Conservation (phyloP, 140 eudicot species). For the Erigeron philadelphicus region DNA sequence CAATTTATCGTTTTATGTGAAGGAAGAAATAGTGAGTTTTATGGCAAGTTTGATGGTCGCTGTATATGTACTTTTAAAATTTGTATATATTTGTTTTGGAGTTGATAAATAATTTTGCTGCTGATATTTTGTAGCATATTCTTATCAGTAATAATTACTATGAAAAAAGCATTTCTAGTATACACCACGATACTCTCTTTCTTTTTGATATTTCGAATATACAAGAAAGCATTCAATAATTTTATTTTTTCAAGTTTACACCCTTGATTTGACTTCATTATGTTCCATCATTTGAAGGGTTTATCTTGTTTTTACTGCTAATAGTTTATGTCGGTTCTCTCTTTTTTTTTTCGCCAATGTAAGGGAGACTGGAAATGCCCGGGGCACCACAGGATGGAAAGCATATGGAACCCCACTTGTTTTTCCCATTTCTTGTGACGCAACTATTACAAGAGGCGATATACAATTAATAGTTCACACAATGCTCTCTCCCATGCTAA, state of each 20-base stretch:
- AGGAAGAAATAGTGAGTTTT: conserved; percentile 7
- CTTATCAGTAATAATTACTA: background rate
- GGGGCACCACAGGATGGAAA: conserved; percentile 72
- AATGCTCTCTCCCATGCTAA: conserved; percentile 72
- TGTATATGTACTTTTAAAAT: background rate
- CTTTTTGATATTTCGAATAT: background rate
- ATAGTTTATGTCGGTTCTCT: conserved; percentile 1
- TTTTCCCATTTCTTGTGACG: conserved; percentile 67
- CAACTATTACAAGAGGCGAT: conserved; percentile 70
- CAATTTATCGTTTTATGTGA: conserved; percentile 5
- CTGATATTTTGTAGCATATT: background rate
- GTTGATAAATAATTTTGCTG: background rate
- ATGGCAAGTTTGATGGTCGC: conserved; percentile 15
- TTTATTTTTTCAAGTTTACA: background rate
- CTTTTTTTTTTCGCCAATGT: conserved; percentile 4
- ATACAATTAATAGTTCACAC: conserved; percentile 66
- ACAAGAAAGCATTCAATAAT: background rate
- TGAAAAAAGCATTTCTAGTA: conserved; percentile 12
- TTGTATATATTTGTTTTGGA: background rate
- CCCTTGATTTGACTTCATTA: background rate
- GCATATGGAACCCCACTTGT: conserved; percentile 95
- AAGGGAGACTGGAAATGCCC: conserved; percentile 62
- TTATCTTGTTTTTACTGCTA: background rate
- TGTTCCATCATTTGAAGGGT: background rate
- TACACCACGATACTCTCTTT: background rate